These are phyloP conservation scores for Rutstroemia sp. DNA, from an alignment of 2,329 filamentous ascomycete species.

Conservation along the genomic window DNA sequence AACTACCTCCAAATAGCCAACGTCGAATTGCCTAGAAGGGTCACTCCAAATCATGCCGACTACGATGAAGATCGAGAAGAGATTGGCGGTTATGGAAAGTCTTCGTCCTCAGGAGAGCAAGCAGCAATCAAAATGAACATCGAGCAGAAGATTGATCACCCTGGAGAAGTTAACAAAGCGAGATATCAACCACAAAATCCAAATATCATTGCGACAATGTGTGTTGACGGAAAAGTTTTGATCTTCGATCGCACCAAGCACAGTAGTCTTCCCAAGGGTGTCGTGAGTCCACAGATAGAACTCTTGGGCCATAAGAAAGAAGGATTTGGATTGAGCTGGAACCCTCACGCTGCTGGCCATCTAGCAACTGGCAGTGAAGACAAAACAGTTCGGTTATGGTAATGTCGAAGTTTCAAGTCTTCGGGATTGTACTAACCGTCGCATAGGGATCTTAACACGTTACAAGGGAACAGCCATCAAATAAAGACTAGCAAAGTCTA, in stretches of 20 bases:
- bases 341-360: constrained; percentile 67
- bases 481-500: constrained; percentile 69
- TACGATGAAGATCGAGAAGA: constrained; percentile 91
- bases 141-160: constrained; percentile 92
- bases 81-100: constrained; percentile 83
- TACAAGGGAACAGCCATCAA: constrained; percentile 60
- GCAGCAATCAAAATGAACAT: constrained; percentile 80
- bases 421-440: not conserved
- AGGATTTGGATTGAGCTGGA: constrained; percentile 92
- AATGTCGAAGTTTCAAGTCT: constrained; percentile 26
- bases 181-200: constrained; percentile 97
- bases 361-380: constrained; percentile 91
- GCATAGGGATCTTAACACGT: constrained; percentile 69
- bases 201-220: constrained; percentile 91
- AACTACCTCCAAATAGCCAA: constrained; percentile 96
- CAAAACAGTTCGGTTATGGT: constrained; percentile 86
- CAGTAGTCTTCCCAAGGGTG: constrained; percentile 58
- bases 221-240: constrained; percentile 78
- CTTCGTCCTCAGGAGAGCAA: constrained; percentile 52
- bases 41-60: constrained; percentile 66
- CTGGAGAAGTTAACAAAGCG: constrained; percentile 96
- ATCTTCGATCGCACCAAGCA: constrained; percentile 97
- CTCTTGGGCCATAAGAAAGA: constrained; percentile 80
- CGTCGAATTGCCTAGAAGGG: constrained; percentile 81
- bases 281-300: constrained; percentile 48